These are phyloP conservation scores for Canariomyces notabilis DNA, from an alignment of 2,329 filamentous ascomycete species.

Conservation along the genomic window DNA sequence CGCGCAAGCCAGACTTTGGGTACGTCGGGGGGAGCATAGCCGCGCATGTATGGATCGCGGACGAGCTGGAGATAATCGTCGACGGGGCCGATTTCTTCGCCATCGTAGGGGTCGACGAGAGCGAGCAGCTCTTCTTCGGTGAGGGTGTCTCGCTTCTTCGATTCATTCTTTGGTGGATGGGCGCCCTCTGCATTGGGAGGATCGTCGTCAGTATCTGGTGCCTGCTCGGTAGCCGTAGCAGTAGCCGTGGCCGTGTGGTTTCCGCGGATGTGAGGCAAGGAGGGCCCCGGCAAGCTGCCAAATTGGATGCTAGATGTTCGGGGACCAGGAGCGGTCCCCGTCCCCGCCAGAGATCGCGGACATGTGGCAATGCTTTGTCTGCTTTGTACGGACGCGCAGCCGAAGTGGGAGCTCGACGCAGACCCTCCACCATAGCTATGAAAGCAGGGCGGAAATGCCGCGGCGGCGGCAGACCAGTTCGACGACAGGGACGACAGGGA, in stretches of 20 bases:
- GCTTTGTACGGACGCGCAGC: constrained; percentile 6
- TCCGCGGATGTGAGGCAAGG: constrained; percentile 12
- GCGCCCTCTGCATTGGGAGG: not conserved
- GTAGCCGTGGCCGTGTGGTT: constrained; percentile 18
- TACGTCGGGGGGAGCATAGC: constrained; percentile 48
- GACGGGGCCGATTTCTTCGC: constrained; percentile 38
- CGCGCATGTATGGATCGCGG: constrained; percentile 48
- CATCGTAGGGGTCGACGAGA: constrained; percentile 47
- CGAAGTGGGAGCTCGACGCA: constrained; percentile 6
- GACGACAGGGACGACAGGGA: no score
- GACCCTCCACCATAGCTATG: constrained; percentile 18
- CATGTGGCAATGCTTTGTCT: not conserved
- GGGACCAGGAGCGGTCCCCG: constrained; percentile 11
- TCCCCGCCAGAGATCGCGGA: not conserved
- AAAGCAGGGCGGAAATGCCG: not conserved
- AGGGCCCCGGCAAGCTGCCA: constrained; percentile 17
- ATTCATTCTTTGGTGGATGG: not conserved
- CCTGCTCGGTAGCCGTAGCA: constrained; percentile 1
- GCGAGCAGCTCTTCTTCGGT: constrained; percentile 44
- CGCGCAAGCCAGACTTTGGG: constrained; percentile 48
- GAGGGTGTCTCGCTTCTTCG: constrained; percentile 3
- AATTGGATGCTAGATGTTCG: constrained; percentile 11
- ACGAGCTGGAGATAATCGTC: constrained; percentile 50
- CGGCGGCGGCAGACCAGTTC: constrained; percentile 22
- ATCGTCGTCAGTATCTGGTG: not conserved